phyloP scores from a whole-genome alignment of 2,329 filamentous ascomycete genomes.

The Anthostomella pinea region DNA sequence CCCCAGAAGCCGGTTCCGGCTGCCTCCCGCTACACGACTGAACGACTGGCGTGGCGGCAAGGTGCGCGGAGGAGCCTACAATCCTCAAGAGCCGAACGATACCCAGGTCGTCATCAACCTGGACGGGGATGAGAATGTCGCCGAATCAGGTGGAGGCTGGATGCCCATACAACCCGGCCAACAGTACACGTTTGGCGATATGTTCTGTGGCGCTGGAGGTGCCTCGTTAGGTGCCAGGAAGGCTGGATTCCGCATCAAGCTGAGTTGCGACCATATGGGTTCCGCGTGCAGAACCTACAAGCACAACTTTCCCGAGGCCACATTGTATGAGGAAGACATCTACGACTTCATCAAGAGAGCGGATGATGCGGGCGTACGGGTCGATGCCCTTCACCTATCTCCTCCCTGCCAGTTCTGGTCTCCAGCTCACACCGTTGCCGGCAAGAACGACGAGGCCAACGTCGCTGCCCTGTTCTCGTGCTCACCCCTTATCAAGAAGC shows the following conservation, averaged over 20 bases:
- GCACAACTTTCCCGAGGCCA: conserved; percentile 53
- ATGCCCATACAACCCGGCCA: conserved; percentile 26
- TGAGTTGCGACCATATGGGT: conserved; percentile 61
- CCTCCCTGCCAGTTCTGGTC: conserved; percentile 79
- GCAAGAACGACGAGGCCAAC: conserved; percentile 64
- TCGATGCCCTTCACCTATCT: conserved; percentile 72
- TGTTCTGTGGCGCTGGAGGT: conserved; percentile 62
- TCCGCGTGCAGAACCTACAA: conserved; percentile 57
- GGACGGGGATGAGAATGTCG: conserved; percentile 14
- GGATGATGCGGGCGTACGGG: conserved; percentile 34
- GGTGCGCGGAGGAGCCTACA: conserved; percentile 23
- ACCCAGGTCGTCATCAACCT: conserved; percentile 14
- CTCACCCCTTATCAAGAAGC: conserved; percentile 52
- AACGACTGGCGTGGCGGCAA: conserved; percentile 27
- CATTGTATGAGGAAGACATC: conserved; percentile 47
- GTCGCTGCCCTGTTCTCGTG: conserved; percentile 56
- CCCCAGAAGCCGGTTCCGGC: conserved; percentile 27
- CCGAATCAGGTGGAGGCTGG: conserved; percentile 6
- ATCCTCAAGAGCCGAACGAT: conserved; percentile 8
- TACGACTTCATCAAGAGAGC: conserved; percentile 45
- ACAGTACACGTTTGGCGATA: conserved; percentile 58
- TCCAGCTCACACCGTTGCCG: conserved; percentile 61
- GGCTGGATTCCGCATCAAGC: conserved; percentile 54
- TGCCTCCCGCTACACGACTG: conserved; percentile 22
- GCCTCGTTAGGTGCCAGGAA: conserved; percentile 50